Evolutionary conservation across 1,139 yeast species (phyloP).

Genomic region (Zygosaccharomyces pseudobailii): DNA sequence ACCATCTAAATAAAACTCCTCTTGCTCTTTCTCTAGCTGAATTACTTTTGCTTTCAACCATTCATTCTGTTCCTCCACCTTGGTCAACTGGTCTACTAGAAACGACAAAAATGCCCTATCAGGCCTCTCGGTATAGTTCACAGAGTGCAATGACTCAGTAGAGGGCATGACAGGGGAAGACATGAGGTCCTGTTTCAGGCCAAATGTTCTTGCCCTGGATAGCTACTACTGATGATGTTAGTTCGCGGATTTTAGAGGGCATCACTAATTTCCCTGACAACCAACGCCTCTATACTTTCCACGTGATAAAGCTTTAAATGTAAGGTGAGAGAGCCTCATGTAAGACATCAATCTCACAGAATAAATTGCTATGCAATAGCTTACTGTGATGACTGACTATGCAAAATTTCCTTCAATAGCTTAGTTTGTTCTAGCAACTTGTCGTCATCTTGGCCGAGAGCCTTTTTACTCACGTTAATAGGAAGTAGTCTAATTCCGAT

Average conservation of each 20-base stretch:
- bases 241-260: not conserved
- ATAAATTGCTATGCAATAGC: not conserved
- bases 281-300: not conserved
- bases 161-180: not conserved
- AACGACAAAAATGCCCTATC: constrained; percentile 11
- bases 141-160: not conserved
- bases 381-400: not conserved
- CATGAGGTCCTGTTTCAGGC: not conserved
- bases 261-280: not conserved
- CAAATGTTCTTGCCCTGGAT: not conserved
- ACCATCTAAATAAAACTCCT: constrained; percentile 21
- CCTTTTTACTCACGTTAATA: constrained; percentile 30
- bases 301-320: constrained; percentile 1
- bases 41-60: constrained; percentile 12
- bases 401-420: constrained; percentile 7
- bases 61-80: constrained; percentile 20
- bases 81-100: constrained; percentile 15
- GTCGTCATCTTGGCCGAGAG: constrained; percentile 33
- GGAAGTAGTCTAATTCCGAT: constrained; percentile 31
- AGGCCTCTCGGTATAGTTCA: not conserved
- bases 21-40: constrained; percentile 36
- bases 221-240: not conserved
- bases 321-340: not conserved
- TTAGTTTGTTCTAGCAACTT: constrained; percentile 28
- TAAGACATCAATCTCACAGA: not conserved